phyloP scores from a whole-genome alignment of 768 basidiomycete genomes.

The Tubosaeta brunneosetosa region DNA sequence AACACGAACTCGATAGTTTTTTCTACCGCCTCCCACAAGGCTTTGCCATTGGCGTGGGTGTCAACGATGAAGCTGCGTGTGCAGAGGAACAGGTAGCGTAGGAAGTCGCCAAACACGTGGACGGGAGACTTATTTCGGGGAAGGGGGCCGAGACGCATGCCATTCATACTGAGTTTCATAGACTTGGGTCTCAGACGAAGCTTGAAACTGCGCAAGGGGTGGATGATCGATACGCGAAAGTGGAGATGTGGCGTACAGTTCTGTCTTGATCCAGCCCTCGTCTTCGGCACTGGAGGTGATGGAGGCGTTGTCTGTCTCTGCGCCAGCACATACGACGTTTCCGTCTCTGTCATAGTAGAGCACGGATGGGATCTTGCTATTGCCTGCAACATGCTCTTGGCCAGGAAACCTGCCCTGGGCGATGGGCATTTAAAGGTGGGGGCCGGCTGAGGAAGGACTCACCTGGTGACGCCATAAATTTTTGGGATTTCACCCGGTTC shows the following conservation, averaged over 20 bases:
- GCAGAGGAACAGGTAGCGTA: slow-evolving; percentile 68
- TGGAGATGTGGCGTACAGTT: slow-evolving; percentile 50
- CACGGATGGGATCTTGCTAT: slow-evolving; percentile 76
- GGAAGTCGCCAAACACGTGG: slow-evolving; percentile 76
- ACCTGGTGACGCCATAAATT: slow-evolving; percentile 79
- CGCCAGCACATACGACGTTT: slow-evolving; percentile 65
- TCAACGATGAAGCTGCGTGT: slow-evolving; percentile 73
- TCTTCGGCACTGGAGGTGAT: slow-evolving; percentile 66
- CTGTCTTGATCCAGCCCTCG: slow-evolving; percentile 70
- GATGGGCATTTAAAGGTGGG: slow-evolving; percentile 10
- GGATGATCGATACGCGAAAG: background rate
- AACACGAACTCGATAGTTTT: slow-evolving; percentile 67
- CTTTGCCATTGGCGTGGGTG: slow-evolving; percentile 73
- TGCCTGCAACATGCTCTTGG: slow-evolving; percentile 82
- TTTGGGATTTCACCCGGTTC: slow-evolving; percentile 79
- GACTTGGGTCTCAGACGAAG: slow-evolving; percentile 70
- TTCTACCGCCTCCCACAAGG: slow-evolving; percentile 69
- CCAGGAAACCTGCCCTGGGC: slow-evolving; percentile 60
- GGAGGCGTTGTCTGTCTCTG: slow-evolving; percentile 65
- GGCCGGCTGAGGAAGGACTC: slow-evolving; percentile 9
- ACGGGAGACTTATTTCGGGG: slow-evolving; percentile 65
- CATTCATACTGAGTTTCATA: slow-evolving; percentile 81
- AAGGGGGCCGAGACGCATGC: slow-evolving; percentile 68
- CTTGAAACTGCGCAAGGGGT: slow-evolving; percentile 56
- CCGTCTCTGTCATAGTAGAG: slow-evolving; percentile 71